Percentiles rank a stretch among this genome's conserved stretches.
Conservation (phyloP, 1,284 basidiomycete genomes). For the Marasmius sp. region DNA sequence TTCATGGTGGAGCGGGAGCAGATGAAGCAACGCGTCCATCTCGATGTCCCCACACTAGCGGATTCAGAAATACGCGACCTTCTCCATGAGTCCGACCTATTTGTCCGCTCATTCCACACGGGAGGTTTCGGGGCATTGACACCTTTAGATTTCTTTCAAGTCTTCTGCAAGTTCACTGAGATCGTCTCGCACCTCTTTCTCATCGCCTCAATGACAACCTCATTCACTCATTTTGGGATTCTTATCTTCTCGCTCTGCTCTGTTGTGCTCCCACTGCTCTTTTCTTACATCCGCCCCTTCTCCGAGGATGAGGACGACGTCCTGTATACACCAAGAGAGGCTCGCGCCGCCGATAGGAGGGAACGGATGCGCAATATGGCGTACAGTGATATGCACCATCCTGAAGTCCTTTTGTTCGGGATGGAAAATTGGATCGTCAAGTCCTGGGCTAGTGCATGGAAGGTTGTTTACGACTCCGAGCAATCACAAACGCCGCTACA, state of each 20-base stretch:
- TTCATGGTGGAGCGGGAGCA: constrained; percentile 76
- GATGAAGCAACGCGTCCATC: constrained; percentile 69
- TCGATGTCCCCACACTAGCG: constrained; percentile 75
- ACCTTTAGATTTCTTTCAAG: constrained; percentile 73
- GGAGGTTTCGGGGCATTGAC: constrained; percentile 72
- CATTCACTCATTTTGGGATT: constrained; percentile 52
- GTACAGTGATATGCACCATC: constrained; percentile 66
- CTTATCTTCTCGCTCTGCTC: constrained; percentile 61
- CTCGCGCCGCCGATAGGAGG: constrained; percentile 62
- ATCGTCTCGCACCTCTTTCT: constrained; percentile 67
- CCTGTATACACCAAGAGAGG: constrained; percentile 51
- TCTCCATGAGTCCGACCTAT: constrained; percentile 80
- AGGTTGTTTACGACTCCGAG: constrained; percentile 56
- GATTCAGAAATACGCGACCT: constrained; percentile 72
- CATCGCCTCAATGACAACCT: constrained; percentile 64
- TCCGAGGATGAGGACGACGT: constrained; percentile 39
- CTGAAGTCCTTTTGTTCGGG: constrained; percentile 79
- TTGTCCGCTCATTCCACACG: constrained; percentile 72
- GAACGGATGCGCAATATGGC: constrained; percentile 73
- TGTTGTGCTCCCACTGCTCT: constrained; percentile 51
- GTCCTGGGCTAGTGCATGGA: constrained; percentile 68
- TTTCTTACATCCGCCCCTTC: constrained; percentile 46
- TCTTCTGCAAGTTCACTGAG: constrained; percentile 69
- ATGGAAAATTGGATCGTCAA: constrained; percentile 79
- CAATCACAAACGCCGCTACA: constrained; percentile 39